Conservation (phyloP, 2,329 filamentous ascomycete genomes). For the Metarhizium album region DNA sequence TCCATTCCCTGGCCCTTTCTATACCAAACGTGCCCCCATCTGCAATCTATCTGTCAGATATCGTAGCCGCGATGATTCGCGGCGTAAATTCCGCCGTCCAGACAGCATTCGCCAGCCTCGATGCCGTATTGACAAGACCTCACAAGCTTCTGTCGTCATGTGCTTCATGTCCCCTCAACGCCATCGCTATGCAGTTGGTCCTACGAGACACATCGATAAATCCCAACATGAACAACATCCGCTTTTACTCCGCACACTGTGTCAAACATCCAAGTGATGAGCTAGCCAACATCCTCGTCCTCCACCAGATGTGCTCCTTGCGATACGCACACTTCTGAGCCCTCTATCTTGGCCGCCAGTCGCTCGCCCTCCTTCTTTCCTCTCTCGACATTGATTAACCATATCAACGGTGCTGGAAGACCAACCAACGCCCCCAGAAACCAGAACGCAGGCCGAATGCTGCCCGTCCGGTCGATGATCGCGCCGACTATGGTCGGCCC, state of each 20-base stretch:
- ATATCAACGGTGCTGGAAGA: conserved; percentile 74
- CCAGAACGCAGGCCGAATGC: conserved; percentile 80
- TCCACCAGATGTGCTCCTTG: conserved; percentile 1
- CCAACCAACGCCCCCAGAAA: conserved; percentile 82
- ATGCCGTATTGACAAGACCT: neutral
- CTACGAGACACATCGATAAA: neutral
- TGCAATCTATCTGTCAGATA: too few relatives aligned
- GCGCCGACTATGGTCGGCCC: conserved; percentile 87
- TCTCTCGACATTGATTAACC: conserved; percentile 72
- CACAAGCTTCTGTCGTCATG: too few relatives aligned
- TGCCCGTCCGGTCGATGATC: conserved; percentile 76
- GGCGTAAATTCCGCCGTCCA: too few relatives aligned
- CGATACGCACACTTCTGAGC: conserved; percentile 27
- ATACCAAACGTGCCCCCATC: too few relatives aligned
- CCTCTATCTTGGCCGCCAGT: conserved; percentile 50
- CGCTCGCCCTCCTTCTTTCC: conserved; percentile 58
- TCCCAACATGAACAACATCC: neutral
- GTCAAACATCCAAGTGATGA: neutral
- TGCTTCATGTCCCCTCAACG: neutral
- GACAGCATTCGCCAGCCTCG: neutral
- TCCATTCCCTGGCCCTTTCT: too few relatives aligned
- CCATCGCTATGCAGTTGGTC: conserved; percentile 4
- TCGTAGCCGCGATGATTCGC: too few relatives aligned
- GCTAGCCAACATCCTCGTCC: conserved; percentile 14
- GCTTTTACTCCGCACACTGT: too few relatives aligned